Base-by-base conservation (phyloP, 192 early-diverging fungal genomes). In the Linnemannia exigua region DNA sequence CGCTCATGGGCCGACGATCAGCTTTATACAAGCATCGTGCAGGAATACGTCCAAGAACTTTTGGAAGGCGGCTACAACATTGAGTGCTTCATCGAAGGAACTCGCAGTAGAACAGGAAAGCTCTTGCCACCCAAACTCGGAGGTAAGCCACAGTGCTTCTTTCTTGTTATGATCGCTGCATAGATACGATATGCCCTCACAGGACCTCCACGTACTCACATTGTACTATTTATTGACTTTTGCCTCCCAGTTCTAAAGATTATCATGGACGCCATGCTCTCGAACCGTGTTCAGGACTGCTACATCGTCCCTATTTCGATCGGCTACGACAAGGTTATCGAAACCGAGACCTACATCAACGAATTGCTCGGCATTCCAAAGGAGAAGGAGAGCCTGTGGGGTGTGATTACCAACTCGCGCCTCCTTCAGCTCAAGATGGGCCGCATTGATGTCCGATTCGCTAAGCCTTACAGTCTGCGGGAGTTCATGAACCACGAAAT, bases 311-410 rank as follows among this genome's bases (percentile, higher is more conserved):
- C 96, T 5, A 94, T 97, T 83, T 93, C 91, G 38, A 93, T 97
- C 72, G 95, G 95, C 20, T 97, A 97, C 80, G 96, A 96, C 76
- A 97, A 95, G 85, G 92, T 93, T 22, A 96, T 97, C 72, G 96
- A 97, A 78, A 96, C 94, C 0, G 92, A 92, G 76, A 91, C 92
- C 5, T 97, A 96, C 79, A 93, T 93, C 31, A 92, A 93, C 74
- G 96, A 97, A 77, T 84, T 97, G 1, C 84, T 97, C 25, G 96
- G 96, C 25, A 94, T 89, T 69, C 95, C 95, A 68, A 97, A 97
- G 80, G 91, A 94, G 54, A 94, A 94, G 79, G 96, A 97, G 87
- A 93, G 92, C 74, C 74, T 97, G 78, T 90, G 89, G 81, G 91
- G 92, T 28, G 79, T 97, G 15, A 84, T 95, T 33, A 95, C 87